phyloP scores from a whole-genome alignment of 768 basidiomycete genomes.

The Mycena metata region DNA sequence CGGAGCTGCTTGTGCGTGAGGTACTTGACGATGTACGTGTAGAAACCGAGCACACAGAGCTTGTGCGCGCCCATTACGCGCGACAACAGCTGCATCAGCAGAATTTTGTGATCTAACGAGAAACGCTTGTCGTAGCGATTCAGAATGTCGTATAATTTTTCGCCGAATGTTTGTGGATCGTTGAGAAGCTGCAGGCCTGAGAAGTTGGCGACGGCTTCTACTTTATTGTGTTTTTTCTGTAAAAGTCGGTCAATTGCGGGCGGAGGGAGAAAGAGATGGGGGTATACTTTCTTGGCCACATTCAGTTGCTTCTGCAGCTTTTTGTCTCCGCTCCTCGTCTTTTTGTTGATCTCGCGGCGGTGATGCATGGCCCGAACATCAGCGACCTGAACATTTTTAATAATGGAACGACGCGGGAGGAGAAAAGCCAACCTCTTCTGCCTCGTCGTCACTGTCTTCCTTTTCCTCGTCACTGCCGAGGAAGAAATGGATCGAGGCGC shows the following conservation, averaged over 20 bases:
- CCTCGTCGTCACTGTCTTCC: conserved; percentile 80
- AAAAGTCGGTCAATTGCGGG: conserved; percentile 4
- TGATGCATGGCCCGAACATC: conserved; percentile 85
- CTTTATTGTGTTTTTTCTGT: conserved; percentile 53
- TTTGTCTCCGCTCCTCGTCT: conserved; percentile 85
- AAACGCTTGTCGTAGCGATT: conserved; percentile 93
- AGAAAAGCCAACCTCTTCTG: conserved; percentile 61
- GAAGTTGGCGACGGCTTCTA: conserved; percentile 73
- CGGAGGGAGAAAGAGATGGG: conserved; percentile 19
- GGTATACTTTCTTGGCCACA: conserved; percentile 75
- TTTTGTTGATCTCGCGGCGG: conserved; percentile 93
- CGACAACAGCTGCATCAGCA: conserved; percentile 96
- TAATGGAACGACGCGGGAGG: conserved; percentile 12
- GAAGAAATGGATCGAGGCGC: conserved; percentile 95
- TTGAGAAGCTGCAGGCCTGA: conserved; percentile 92
- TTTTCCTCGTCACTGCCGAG: conserved; percentile 87
- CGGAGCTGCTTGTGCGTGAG: conserved; percentile 92
- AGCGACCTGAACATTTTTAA: conserved; percentile 58
- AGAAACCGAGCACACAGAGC: conserved; percentile 93
- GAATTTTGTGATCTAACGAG: conserved; percentile 95
- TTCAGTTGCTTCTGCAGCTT: conserved; percentile 83
- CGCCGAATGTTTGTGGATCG: conserved; percentile 96
- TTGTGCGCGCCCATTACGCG: conserved; percentile 95
- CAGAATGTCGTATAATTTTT: conserved; percentile 90
- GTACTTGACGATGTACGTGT: conserved; percentile 96